A percentile compares a stretch with the other conserved stretches of the same genome.
Conservation (phyloP, 805 yeast species). For the Ascoidea tarda region DNA sequence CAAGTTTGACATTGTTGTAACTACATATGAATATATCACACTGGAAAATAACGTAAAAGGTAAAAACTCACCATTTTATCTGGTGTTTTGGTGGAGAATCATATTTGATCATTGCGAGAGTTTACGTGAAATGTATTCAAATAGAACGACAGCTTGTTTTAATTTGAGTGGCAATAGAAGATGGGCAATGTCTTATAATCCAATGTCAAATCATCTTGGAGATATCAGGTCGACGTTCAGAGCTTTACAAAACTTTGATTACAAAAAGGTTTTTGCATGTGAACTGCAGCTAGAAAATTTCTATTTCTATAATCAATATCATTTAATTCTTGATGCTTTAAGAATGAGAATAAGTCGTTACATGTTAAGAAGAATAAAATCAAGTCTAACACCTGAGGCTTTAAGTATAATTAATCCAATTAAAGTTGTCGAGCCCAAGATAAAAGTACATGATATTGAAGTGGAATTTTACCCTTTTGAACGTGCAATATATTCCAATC, state of each 20-base stretch:
- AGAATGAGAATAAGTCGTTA: background rate
- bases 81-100: constrained; percentile 8
- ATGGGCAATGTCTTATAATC: background rate
- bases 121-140: background rate
- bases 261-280: background rate
- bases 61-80: constrained; percentile 16
- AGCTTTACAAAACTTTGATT: background rate
- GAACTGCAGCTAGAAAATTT: background rate
- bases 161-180: background rate
- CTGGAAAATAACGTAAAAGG: constrained; percentile 14
- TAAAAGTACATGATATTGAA: background rate
- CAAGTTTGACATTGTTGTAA: constrained; percentile 46
- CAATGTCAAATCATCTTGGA: background rate
- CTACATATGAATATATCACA: constrained; percentile 50
- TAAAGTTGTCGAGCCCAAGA: background rate
- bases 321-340: background rate
- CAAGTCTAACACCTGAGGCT: background rate
- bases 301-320: background rate
- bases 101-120: background rate
- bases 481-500: no score
- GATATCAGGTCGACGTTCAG: background rate
- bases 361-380: background rate
- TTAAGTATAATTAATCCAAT: background rate
- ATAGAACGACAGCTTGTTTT: background rate
- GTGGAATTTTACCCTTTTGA: background rate